Evolutionary conservation across 768 basidiomycete genomes (phyloP), one percentile per base, ranked within the genome.

Genomic region (Hygrocybe coccinea): DNA sequence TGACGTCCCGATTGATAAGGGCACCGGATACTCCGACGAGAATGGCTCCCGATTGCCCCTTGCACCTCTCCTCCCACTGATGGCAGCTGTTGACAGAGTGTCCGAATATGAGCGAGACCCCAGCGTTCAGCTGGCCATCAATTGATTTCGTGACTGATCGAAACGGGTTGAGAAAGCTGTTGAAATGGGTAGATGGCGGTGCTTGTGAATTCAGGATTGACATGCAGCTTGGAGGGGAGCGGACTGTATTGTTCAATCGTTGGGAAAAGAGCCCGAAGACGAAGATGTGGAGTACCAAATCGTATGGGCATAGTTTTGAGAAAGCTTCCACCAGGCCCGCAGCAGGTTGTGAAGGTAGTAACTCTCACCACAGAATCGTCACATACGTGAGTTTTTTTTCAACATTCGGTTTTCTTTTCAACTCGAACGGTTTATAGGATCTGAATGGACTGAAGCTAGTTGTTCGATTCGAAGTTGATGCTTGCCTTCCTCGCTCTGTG

Each of bases 141-240:
- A 69, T 29, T 4, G 29, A 29, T 8, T 29, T 29, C 29, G 29
- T 29, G 29, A 29, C 29, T 29, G 29, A 29, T 80, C 43, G 75
- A 78, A 49, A 8, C 29, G 29, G 29, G 29, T 29, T 29, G 29
- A 29, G 29, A 29, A 29, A 29, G 29, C 29, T 29, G 29, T 29
- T 29, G 29, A 29, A 29, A 29, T 29, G 29, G 29, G 29, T 29
- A 8, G 29, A 29, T 29, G 29, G 29, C 3, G 29, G 29, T 29
- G 4, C 4, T 29, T 3, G 8, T 29, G 78, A 80, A 52, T 91
- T 90, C 63, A 74, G 89, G 19, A 86, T 91, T 57, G 86, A 91
- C 54, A 57, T 83, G 3, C 81, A 90, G 63, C 71, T 87, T 15
- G 77, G 74, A 0, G 86, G 86, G 0, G 57, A 69, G 22, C 73